Base-by-base conservation (phyloP, 257 asterid species). In the Solanum gracilifrons region DNA sequence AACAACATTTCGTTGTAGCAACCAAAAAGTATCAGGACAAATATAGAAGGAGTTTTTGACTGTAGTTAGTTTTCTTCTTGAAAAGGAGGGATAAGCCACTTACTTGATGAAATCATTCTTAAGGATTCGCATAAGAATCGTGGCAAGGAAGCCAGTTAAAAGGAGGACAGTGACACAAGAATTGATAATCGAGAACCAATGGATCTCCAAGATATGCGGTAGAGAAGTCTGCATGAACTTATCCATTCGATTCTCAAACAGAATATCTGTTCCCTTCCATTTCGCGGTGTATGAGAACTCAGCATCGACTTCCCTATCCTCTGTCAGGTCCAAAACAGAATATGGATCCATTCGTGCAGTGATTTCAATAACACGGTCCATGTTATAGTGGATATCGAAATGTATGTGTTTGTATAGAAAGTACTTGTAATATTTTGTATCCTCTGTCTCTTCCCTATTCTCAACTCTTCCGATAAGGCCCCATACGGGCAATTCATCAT, bases 401-500 rank as follows among this genome's bases (percentile, higher is more conserved):
- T 93, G 93, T 10, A 94, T 92, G 87, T 94, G 98, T 85, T 92
- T 94, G 87, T 90, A 94, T 32, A 95, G 93, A 80, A 89, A 93
- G 88, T 94, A 95, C 72, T 91, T 94, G 88, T 91, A 92, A 87
- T 94, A 94, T 72, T 90, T 92, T 7, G 95, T 95, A 79, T 95
- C 97, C n/a, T 90, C 83, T 91, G 90, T 91, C 84, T 92, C 95
- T 88, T 94, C 97, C 87, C 90, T 92, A 29, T 80, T 80, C 80
- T 95, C 95, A 74, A 94, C 94, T 90, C 91, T 92, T 25, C 98
- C 97, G 31, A 95, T 88, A 73, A 95, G 94, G 32, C 97, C 98
- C 98, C 98, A 95, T 25, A 94, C 89, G 9, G 98, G 97, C 90
- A 95, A 88, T 89, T 95, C 98, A 86, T 95, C 98, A 27, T 94